These are phyloP conservation scores for Euphorbia lathyris DNA, from an alignment of 345 rosid genomes.

Conservation along the genomic window DNA sequence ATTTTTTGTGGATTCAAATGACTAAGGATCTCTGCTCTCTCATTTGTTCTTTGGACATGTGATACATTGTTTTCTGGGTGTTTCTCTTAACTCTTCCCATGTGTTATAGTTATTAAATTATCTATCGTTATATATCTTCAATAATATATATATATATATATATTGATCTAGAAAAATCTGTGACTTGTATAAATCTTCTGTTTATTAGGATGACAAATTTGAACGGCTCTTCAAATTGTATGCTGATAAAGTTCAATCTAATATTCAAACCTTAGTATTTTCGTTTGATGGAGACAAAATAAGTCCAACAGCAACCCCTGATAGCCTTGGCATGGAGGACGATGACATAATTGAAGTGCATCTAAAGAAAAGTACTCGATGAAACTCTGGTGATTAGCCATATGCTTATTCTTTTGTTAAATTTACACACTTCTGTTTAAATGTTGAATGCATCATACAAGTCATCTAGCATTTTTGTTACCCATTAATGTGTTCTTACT, in stretches of 20 bases:
- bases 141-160: neutral
- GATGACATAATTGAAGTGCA: constrained; percentile 82
- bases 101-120: neutral
- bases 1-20: neutral
- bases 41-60: neutral
- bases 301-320: constrained; percentile 60
- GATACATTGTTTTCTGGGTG: neutral
- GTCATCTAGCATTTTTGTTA: neutral
- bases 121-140: too few relatives aligned
- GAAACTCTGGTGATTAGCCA: neutral
- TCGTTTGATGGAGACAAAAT: constrained; percentile 81
- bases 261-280: constrained; percentile 49
- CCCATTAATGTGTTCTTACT: neutral
- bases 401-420: neutral
- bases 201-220: constrained; percentile 79
- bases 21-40: neutral
- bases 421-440: neutral
- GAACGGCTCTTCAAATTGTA: constrained; percentile 72
- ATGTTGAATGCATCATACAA: neutral
- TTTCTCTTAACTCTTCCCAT: neutral
- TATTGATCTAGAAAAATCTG: neutral
- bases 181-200: neutral
- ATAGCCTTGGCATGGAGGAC: constrained; percentile 84
- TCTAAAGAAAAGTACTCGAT: constrained; percentile 28
- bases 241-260: constrained; percentile 56